A percentile compares a stretch with the other conserved stretches of the same genome.
phyloP scores from a whole-genome alignment of 805 yeast species.

The Saturnispora quitensis region DNA sequence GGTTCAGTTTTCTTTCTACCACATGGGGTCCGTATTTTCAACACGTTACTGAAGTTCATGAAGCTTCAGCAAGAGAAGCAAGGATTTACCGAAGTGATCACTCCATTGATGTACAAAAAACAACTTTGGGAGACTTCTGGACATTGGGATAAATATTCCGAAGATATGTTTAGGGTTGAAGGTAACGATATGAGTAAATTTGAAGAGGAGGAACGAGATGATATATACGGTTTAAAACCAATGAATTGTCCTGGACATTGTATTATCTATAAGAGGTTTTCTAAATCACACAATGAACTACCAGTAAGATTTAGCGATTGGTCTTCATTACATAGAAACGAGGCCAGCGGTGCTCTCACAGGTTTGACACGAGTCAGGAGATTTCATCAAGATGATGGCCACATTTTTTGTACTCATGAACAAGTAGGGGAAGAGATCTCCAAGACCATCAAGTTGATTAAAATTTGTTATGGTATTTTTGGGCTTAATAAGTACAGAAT shows the following conservation, averaged over 20 bases:
- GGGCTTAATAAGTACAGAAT: slow-evolving; percentile 51
- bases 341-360: slow-evolving; percentile 85
- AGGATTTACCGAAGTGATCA: slow-evolving; percentile 86
- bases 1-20: slow-evolving; percentile 91
- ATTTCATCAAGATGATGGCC: slow-evolving; percentile 98
- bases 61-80: slow-evolving; percentile 69
- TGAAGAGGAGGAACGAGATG: slow-evolving; percentile 31
- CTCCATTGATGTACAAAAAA: slow-evolving; percentile 81
- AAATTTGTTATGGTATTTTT: slow-evolving; percentile 63
- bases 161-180: slow-evolving; percentile 86
- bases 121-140: slow-evolving; percentile 86
- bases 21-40: slow-evolving; percentile 82
- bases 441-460: slow-evolving; percentile 62
- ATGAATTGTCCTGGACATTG: slow-evolving; percentile 57
- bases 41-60: slow-evolving; percentile 73
- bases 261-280: slow-evolving; percentile 62
- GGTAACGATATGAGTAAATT: slow-evolving; percentile 36
- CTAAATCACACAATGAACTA: slow-evolving; percentile 74
- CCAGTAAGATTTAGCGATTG: slow-evolving; percentile 85
- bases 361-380: slow-evolving; percentile 90
- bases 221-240: slow-evolving; percentile 68
- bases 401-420: slow-evolving; percentile 74
- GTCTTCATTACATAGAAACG: slow-evolving; percentile 88
- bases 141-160: slow-evolving; percentile 91
- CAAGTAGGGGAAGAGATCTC: slow-evolving; percentile 72